Evolutionary conservation across 495 filamentous ascomycete genomes (phyloP), one percentile per base, ranked within the genome.

Genomic region (Hypoxylon intermedium): DNA sequence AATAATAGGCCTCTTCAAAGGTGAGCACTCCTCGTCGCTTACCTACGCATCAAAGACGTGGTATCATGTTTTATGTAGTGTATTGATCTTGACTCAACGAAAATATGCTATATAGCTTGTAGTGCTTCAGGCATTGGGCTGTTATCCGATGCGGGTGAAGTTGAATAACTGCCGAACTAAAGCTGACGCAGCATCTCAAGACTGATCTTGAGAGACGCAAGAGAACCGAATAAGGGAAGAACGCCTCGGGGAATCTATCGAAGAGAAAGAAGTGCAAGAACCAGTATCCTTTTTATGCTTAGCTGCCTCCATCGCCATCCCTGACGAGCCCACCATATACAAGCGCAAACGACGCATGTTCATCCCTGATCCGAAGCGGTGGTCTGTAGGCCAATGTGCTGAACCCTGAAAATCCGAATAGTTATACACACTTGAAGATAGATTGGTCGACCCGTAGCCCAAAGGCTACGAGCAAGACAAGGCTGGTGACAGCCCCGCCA

Each of bases 171-270:
- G 65, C 56, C 63, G 58, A 67, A 68, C 53, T 56, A 51, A 59
- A 49, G 23, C 28, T 59, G 44, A 44, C 37, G 65, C 57, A 30
- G 43, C 31, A 58, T 61, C 63, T 65, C 65, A 67, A 53, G 68
- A 71, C 59, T 54, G 57, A 61, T 65, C 67, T 20, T 49, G 53
- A 62, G 62, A 62, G 49, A 36, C 53, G 59, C 36, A 52, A n/a
- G 37, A 49, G 59, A 67, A 59, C 56, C 19, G 51, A 64, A 66
- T 40, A 42, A 51, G 48, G 28, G 61, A 48, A 45, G 55, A 68
- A 56, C 63, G 60, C 65, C 65, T 62, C 41, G 55, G 70, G 71
- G 67, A 74, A 73, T 77, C 72, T 74, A 73, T 70, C 62, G 50
- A 69, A 71, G 36, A 48, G 47, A 34, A 65, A 63, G 45, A 58